Evolutionary conservation across 2,329 filamentous ascomycete genomes (phyloP).

Genomic region (Fusarium sp.): DNA sequence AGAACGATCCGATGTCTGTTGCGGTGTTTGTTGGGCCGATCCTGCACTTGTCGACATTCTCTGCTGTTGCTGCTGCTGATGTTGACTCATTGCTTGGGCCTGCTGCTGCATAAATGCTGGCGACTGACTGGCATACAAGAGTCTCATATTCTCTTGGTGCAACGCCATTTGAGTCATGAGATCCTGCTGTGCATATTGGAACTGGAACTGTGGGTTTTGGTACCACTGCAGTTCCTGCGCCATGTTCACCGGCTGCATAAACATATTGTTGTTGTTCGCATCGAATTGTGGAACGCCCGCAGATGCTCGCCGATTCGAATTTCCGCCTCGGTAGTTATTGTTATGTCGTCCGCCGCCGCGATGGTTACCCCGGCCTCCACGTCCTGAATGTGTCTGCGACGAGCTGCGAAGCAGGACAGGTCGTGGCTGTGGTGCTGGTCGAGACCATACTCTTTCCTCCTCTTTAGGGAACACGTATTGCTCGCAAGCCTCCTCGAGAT

Average conservation of each 20-base stretch:
- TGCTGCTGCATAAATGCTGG: constrained; percentile 51
- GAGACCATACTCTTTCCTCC: constrained; percentile 72
- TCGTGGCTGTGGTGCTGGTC: constrained; percentile 64
- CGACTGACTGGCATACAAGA: constrained; percentile 51
- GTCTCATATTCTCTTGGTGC: constrained; percentile 52
- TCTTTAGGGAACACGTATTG: constrained; percentile 89
- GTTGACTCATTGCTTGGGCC: constrained; percentile 47
- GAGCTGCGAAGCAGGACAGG: constrained; percentile 70
- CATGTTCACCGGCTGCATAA: constrained; percentile 57
- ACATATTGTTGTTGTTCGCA: constrained; percentile 53
- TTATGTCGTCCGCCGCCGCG: constrained; percentile 61
- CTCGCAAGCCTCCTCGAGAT: constrained; percentile 86
- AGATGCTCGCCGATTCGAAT: constrained; percentile 63
- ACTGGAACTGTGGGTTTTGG: constrained; percentile 55
- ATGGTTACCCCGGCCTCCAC: constrained; percentile 61
- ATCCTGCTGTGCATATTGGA: constrained; percentile 55
- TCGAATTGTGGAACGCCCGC: constrained; percentile 64
- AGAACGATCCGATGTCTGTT: constrained; percentile 59
- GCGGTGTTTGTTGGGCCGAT: constrained; percentile 47
- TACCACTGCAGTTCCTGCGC: constrained; percentile 64
- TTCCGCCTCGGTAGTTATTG: constrained; percentile 57
- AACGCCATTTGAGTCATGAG: constrained; percentile 57
- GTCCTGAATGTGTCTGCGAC: constrained; percentile 66
- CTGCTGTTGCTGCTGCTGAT: constrained; percentile 52
- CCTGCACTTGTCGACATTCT: constrained; percentile 31